Evolutionary conservation across 2,329 filamentous ascomycete genomes (phyloP), one percentile per base, ranked within the genome.

Genomic region (Aspergillus aculeatus): DNA sequence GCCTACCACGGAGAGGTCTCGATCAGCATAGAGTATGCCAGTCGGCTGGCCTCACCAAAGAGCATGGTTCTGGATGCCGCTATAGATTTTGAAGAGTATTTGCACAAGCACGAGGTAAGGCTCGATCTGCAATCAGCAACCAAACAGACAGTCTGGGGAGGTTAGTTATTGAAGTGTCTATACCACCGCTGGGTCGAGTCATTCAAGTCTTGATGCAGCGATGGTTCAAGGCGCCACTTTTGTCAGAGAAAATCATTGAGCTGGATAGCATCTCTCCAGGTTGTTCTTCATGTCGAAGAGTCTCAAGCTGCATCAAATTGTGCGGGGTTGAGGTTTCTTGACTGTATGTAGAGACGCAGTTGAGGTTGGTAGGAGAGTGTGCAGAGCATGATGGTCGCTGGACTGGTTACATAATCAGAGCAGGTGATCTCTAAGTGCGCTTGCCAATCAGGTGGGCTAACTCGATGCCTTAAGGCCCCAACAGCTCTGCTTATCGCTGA

Each of bases 311-410:
- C 29, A 50, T 23, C 44, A 12, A 16, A 54, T 14, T 38, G 32
- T 51, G 61, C 21, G 52, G 55, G 50, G 63, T 61, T 50, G 61
- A 59, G 44, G 62, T 21, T 59, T 61, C 32, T 44, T 44, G 56
- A 19, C 23, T 56, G 44, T 53, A 44, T 56, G 56, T 48, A 56
- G 47, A 24, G 54, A 50, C 56, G 54, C 53, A 57, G 44, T 44
- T 55, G 56, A 61, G 55, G 59, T 57, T 61, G 50, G 50, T 50
- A 60, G 57, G 50, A 59, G 54, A 54, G 44, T 54, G 56, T 57
- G 60, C 57, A 61, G 59, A 64, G 54, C 57, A 64, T 54, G 59
- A 61, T 61, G 56, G 61, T 63, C 61, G 54, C 54, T 58, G 38
- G n/a, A 35, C 49, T 16, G 26, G 52, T 67, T 66, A 66, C 61